Evolutionary conservation across 148 eudicot genomes (phyloP).

Genomic region (Dianthus caryophyllus): DNA sequence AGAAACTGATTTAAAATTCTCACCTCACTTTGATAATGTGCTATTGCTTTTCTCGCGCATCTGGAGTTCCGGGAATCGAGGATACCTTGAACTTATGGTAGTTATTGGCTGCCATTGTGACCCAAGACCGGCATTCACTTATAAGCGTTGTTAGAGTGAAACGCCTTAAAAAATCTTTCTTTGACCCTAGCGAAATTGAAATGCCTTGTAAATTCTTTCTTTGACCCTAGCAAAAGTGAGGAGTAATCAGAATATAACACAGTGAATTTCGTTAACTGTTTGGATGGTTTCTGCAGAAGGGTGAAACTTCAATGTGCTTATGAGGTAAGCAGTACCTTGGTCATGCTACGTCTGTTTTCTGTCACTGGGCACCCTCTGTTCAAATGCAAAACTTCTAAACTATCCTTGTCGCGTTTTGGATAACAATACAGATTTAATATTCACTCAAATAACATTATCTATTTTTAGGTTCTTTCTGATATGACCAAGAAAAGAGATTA

Average conservation of each 20-base stretch:
- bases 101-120: neutral
- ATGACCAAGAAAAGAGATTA: slow-evolving; percentile 84
- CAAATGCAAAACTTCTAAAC: neutral
- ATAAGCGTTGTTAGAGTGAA: neutral
- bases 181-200: neutral
- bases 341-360: neutral
- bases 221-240: neutral
- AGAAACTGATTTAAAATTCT: slow-evolving; percentile 6
- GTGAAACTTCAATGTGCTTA: slow-evolving; percentile 98
- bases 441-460: slow-evolving; percentile 13
- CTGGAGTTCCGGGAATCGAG: neutral
- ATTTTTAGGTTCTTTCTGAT: slow-evolving; percentile 85
- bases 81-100: slow-evolving; percentile 4
- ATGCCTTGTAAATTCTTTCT: neutral
- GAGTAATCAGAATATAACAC: neutral
- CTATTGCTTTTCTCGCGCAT: neutral
- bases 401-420: neutral
- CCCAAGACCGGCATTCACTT: neutral
- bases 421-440: slow-evolving; percentile 3
- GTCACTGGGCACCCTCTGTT: neutral
- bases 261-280: neutral
- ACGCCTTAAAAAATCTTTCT: too few species aligned
- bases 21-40: neutral
- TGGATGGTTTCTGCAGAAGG: slow-evolving; percentile 91
- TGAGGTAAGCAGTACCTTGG: slow-evolving; percentile 47